Evolutionary conservation across 1,284 basidiomycete species (phyloP).

Genomic region (Pseudozyma pruni): DNA sequence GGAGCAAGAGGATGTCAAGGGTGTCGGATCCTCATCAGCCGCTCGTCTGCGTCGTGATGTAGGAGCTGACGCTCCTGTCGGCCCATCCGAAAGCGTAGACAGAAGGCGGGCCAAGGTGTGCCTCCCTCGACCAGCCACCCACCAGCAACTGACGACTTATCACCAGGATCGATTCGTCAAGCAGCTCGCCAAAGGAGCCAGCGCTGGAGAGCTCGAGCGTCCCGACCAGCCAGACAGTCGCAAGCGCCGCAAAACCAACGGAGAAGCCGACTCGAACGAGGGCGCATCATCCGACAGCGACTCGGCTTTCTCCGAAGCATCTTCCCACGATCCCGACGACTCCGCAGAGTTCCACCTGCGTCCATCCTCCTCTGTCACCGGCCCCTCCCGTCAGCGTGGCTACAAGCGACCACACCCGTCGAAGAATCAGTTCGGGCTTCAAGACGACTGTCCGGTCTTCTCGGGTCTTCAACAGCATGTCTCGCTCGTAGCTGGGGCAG

Average conservation of each 20-base stretch:
- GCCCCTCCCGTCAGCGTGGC: slow-evolving; percentile 2
- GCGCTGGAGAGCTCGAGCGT: slow-evolving; percentile 6
- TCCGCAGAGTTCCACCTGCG: slow-evolving; percentile 11
- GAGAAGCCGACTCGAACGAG: neutral
- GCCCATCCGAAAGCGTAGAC: neutral
- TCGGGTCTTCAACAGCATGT: slow-evolving; percentile 77
- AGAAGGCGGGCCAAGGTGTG: slow-evolving; percentile 15
- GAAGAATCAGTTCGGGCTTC: slow-evolving; percentile 73
- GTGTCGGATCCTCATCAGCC: neutral
- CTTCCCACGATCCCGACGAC: slow-evolving; percentile 1
- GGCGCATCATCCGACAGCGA: slow-evolving; percentile 1
- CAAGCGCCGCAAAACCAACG: slow-evolving; percentile 12
- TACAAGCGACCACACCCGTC: slow-evolving; percentile 41
- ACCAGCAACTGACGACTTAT: slow-evolving; percentile 28
- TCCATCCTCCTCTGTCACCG: slow-evolving; percentile 15
- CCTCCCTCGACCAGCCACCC: slow-evolving; percentile 11
- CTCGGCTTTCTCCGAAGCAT: neutral
- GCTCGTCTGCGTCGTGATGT: slow-evolving; percentile 4
- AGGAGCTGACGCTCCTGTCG: neutral
- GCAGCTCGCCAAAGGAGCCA: slow-evolving; percentile 12
- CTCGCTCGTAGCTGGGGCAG: slow-evolving; percentile 78
- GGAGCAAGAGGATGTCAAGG: slow-evolving; percentile 1
- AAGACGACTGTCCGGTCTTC: slow-evolving; percentile 86
- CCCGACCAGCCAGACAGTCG: neutral
- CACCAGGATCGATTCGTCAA: slow-evolving; percentile 28